phyloP scores from a whole-genome alignment of 2,329 filamentous ascomycete genomes.

The Nothomitra cinnamomea region DNA sequence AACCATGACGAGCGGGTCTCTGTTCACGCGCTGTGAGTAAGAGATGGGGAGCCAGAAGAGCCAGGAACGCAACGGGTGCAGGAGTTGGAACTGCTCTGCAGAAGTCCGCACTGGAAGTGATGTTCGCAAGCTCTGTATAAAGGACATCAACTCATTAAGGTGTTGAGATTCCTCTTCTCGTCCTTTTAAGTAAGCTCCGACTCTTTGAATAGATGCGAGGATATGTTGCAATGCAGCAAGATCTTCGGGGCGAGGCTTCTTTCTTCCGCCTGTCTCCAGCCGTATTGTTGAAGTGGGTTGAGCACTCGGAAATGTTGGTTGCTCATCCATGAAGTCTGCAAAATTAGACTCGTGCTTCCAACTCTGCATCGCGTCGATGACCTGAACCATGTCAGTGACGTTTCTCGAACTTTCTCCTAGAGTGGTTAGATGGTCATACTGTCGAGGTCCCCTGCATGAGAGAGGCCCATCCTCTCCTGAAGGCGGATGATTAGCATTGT shows the following conservation, averaged over 20 bases:
- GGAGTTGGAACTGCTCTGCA: constrained; percentile 74
- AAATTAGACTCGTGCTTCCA: constrained; percentile 87
- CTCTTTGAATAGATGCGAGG: constrained; percentile 40
- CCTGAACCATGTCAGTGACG: constrained; percentile 28
- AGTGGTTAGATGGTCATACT: constrained; percentile 33
- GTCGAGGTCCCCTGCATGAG: constrained; percentile 83
- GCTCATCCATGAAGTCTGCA: constrained; percentile 63
- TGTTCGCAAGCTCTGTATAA: constrained; percentile 55
- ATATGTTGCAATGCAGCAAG: constrained; percentile 49
- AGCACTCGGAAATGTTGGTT: constrained; percentile 53
- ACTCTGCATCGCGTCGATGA: constrained; percentile 78
- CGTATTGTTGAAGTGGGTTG: constrained; percentile 41
- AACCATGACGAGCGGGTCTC: constrained; percentile 61
- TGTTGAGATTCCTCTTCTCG: constrained; percentile 52
- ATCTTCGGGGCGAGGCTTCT: constrained; percentile 4
- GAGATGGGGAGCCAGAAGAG: constrained; percentile 88
- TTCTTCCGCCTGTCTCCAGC: constrained; percentile 33
- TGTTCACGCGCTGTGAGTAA: constrained; percentile 59
- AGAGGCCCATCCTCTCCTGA: constrained; percentile 80
- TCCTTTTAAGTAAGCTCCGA: constrained; percentile 47
- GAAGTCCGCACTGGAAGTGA: constrained; percentile 50
- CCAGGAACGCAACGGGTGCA: constrained; percentile 80
- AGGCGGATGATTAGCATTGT: constrained; percentile 16
- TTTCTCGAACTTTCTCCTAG: neutral
- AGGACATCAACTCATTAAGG: constrained; percentile 51